phyloP scores from a whole-genome alignment of 441 rosid species.

The Isatis lusitanica region DNA sequence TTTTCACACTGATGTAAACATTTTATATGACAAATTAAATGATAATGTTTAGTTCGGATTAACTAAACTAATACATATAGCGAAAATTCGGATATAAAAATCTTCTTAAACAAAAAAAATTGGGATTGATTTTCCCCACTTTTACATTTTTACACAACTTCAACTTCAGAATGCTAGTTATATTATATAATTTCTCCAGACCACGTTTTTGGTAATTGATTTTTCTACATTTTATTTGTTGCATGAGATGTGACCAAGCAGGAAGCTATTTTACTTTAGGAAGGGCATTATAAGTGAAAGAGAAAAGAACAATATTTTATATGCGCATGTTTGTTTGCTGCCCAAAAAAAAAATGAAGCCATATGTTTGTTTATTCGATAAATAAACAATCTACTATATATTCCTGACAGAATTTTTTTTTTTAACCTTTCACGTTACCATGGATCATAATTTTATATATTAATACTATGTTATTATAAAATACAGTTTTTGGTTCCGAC shows the following conservation, averaged over 20 bases:
- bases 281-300: not conserved
- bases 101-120: no score
- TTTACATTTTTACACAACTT: no score
- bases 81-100: no score
- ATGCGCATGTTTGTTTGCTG: not conserved
- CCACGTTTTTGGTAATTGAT: not conserved
- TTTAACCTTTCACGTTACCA: not conserved
- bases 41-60: not conserved
- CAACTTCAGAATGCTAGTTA: not conserved
- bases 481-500: no score
- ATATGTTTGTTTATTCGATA: conserved; percentile 3
- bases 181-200: not conserved
- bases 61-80: not conserved
- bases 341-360: not conserved
- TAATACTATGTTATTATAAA: not conserved
- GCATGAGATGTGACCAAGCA: not conserved
- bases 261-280: not conserved
- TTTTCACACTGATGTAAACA: not conserved
- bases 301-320: not conserved
- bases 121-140: no score
- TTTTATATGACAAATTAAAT: not conserved
- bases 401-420: not conserved
- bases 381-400: not conserved
- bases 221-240: not conserved
- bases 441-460: not conserved